Base-by-base conservation (phyloP, 2,329 filamentous ascomycete species). In the Colletotrichum melonis region DNA sequence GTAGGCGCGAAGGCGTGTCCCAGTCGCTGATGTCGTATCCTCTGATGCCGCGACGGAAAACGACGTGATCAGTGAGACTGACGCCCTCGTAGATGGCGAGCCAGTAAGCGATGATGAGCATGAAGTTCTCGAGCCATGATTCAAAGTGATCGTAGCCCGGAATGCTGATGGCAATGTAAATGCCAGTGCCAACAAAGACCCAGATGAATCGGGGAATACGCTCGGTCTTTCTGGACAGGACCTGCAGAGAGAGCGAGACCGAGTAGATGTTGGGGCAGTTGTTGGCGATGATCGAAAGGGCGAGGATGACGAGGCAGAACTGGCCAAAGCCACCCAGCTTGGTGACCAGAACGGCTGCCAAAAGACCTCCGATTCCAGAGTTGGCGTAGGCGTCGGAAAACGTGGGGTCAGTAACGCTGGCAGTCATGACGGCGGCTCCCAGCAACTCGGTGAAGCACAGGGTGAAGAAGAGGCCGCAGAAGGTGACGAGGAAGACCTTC, bases 211-310 rank as follows among this genome's bases (percentile, higher is more conserved):
- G 90, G 1, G 92, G 92, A 0, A 94, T 86, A 56, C 84, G 85
- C 77, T 90, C 87, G 1, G 90, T 88, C 79, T 85, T 86, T 56
- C 86, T 86, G 11, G 86, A 87, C 52, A 94, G 82, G 16, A 93
- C 88, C 79, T 94, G 92, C 49, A 93, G 85, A 14, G 90, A 91
- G 52, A 95, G 86, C 6, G 89, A 88, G 60, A 91, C 89, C 22
- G 91, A 93, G 86, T 95, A 95, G 80, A 92, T 90, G 80, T 93
- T 93, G 6, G 91, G 91, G 79, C 89, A 92, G 82, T 93, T 93
- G 83, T 92, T 93, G 72, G 91, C 92, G 74, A 93, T 86, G 79
- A 92, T 92, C 66, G 88, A 90, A 16, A 93, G 86, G 2, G 90
- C 90, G 9, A 94, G 86, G 59, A 93, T 85, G 66, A 92, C 86